These are phyloP conservation scores for grape (Vitis vinifera) DNA, from an alignment of 164 flowering plant species.

Conservation along the genomic window DNA sequence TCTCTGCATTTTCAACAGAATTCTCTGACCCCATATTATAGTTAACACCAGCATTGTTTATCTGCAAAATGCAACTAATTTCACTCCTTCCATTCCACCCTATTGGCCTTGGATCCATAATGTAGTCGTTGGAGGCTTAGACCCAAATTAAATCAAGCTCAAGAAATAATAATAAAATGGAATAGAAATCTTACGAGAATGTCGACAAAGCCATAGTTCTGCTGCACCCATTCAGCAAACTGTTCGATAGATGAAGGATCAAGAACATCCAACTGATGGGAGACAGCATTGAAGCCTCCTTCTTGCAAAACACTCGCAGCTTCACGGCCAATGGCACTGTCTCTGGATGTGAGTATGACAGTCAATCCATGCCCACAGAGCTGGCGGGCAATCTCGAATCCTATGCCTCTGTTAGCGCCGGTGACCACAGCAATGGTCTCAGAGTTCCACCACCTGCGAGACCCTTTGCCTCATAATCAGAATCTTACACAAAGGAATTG, in stretches of 20 bases:
- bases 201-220: constrained; percentile 67
- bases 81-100: no score
- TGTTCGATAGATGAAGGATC: constrained; percentile 48
- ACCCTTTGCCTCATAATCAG: no score
- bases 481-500: background rate
- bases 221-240: constrained; percentile 62
- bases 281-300: constrained; percentile 59
- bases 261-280: constrained; percentile 72
- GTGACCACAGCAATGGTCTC: constrained; percentile 91
- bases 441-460: constrained; percentile 80
- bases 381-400: constrained; percentile 85
- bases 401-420: constrained; percentile 92
- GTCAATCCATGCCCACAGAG: constrained; percentile 73
- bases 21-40: constrained; percentile 82
- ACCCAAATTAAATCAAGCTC: background rate
- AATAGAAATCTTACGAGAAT: constrained; percentile 51
- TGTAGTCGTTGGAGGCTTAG: background rate
- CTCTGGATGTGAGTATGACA: constrained; percentile 78
- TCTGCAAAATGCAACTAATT: constrained; percentile 37
- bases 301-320: constrained; percentile 64
- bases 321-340: constrained; percentile 53
- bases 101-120: no score
- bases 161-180: background rate
- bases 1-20: constrained; percentile 69
- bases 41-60: constrained; percentile 93